phyloP scores from a whole-genome alignment of 108 stramenopile genomes.

The Pelagomonas calceolata region DNA sequence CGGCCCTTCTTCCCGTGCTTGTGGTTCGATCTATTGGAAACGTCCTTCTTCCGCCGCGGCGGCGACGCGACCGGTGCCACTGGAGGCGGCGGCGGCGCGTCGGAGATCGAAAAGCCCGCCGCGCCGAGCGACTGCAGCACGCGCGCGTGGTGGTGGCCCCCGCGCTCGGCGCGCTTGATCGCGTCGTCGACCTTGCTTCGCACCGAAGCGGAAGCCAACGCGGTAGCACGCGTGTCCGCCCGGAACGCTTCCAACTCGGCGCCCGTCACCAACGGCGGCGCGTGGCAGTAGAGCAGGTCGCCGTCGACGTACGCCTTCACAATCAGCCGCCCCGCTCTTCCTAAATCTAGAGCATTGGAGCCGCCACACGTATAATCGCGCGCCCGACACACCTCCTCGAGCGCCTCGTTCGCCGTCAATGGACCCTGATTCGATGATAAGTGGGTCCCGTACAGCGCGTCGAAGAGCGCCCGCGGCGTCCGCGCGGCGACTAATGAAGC shows the following conservation, averaged over 20 bases:
- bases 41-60: conserved; percentile 36
- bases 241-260: conserved; percentile 39
- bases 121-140: conserved; percentile 38
- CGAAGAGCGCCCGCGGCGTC: conserved; percentile 68
- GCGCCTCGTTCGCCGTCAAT: conserved; percentile 64
- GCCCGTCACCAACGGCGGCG: conserved; percentile 58
- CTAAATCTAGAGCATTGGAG: conserved; percentile 79
- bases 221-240: conserved; percentile 52
- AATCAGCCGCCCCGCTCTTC: conserved; percentile 75
- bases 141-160: conserved; percentile 28
- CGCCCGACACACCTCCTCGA: conserved; percentile 78
- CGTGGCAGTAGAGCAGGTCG: conserved; percentile 77
- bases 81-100: conserved; percentile 16
- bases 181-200: conserved; percentile 40
- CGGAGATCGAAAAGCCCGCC: conserved; percentile 14
- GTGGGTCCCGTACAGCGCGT: conserved; percentile 33
- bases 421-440: conserved; percentile 10
- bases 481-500: conserved; percentile 71
- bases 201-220: conserved; percentile 34
- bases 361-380: conserved; percentile 74
- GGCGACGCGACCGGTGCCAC: neutral
- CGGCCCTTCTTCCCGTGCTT: conserved; percentile 75
- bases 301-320: conserved; percentile 91
- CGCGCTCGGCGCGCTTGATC: conserved; percentile 12
- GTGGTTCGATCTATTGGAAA: conserved; percentile 49